A percentile compares a stretch with the other conserved stretches of the same genome.
phyloP scores from a whole-genome alignment of 768 basidiomycete genomes.

The Sarcomyxa edulis region DNA sequence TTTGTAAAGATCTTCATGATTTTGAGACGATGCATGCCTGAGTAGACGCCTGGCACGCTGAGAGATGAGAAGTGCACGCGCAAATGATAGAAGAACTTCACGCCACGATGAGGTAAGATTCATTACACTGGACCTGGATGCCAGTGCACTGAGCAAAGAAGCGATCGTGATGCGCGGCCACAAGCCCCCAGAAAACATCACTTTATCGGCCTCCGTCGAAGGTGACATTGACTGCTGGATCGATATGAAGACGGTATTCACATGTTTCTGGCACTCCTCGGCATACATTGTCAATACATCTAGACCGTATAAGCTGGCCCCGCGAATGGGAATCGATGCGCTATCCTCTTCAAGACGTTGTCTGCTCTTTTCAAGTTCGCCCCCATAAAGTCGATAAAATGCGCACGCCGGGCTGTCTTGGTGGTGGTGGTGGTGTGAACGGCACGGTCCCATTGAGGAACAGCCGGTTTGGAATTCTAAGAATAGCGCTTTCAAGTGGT shows the following conservation, averaged over 20 bases:
- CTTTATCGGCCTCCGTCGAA: constrained; percentile 3
- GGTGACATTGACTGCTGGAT: constrained; percentile 4
- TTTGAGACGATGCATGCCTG: constrained; percentile 13
- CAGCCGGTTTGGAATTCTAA: constrained; percentile 4
- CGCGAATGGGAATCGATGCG: background rate
- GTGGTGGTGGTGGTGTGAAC: too few relatives aligned
- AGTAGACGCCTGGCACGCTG: constrained; percentile 34
- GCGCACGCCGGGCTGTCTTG: constrained; percentile 8
- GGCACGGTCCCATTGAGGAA: too few relatives aligned
- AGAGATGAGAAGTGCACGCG: constrained; percentile 21
- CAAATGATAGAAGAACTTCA: constrained; percentile 20
- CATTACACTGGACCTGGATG: constrained; percentile 15
- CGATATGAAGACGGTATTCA: background rate
- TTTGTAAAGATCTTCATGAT: constrained; percentile 24
- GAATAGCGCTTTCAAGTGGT: too few relatives aligned
- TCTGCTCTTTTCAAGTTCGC: constrained; percentile 9
- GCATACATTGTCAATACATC: too few relatives aligned
- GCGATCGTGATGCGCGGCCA: constrained; percentile 32
- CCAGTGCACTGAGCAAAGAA: constrained; percentile 23
- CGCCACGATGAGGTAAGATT: constrained; percentile 22
- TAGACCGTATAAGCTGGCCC: too few relatives aligned
- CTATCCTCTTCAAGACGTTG: constrained; percentile 4
- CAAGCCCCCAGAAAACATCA: constrained; percentile 15
- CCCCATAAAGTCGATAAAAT: constrained; percentile 12
- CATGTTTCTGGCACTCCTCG: constrained; percentile 4